Base-by-base conservation (phyloP, 257 asterid genomes). In the Nicotiana attenuata region DNA sequence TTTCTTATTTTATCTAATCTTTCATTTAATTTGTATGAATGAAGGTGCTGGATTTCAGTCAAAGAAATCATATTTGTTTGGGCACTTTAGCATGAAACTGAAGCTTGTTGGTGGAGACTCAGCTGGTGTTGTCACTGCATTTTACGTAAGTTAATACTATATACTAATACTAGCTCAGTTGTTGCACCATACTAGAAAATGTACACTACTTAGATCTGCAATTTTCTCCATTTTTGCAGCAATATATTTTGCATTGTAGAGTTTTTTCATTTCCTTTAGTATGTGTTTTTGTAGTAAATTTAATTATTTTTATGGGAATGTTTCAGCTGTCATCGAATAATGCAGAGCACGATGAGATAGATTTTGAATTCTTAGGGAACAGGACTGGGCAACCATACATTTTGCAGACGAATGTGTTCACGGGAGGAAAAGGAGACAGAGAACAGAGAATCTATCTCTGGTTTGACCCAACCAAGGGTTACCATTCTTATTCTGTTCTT, bases 1-100 rank as follows among this genome's bases (percentile, higher is more conserved):
- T n/a, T n/a, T 4, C 11, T 3, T 5, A 19, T 6, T 16, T 68
- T 41, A 0, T 81, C 33, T 53, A 14, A 15, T 5, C 3, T 41
- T 6, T 47, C 26, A 0, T 41, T 8, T 9, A 22, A 29, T 65
- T 24, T 78, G 2, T 0, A 38, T 59, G 13, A 78, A 65, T 57
- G 69, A 19, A 87, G 90, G 90, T 45, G 83, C 90, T 76, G 90
- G 90, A 77, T 87, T 87, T 82, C 86, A 87, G 85, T 87, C 90
- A 17, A 87, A 60, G 63, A 82, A 75, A 24, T 82, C 88, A 0
- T 87, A 87, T 66, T 66, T 85, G 59, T 85, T 87, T 52, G 90
- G 90, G 82, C 90, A 87, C 68, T 87, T 87, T 77, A 87, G 87
- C 81, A 87, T 87, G 88, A 87, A 85, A 82, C 67, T 87, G 86